Evolutionary conservation across 1,284 basidiomycete genomes (phyloP).

Genomic region (Tausonia pullulans): DNA sequence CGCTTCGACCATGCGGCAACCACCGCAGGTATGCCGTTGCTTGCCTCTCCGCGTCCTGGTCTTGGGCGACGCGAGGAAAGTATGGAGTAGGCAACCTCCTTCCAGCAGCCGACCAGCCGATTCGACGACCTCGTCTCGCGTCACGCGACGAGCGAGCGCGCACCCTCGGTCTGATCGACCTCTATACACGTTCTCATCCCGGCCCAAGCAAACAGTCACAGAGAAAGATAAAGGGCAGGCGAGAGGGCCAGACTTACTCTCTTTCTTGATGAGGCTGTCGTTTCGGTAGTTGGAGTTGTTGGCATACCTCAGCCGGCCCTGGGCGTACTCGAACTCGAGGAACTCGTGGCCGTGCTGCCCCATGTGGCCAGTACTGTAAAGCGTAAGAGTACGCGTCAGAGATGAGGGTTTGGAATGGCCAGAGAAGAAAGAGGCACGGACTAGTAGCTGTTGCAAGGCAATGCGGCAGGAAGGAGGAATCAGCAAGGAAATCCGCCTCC

Average conservation of each 20-base stretch:
- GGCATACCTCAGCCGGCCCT: conserved; percentile 90
- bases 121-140: too few species aligned
- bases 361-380: conserved; percentile 76
- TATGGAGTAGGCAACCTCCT: too few species aligned
- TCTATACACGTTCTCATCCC: too few species aligned
- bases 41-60: too few species aligned
- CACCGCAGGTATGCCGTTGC: too few species aligned
- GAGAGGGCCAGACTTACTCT: conserved; percentile 53
- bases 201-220: too few species aligned
- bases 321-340: conserved; percentile 94
- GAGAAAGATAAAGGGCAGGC: not conserved
- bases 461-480: conserved; percentile 2
- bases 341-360: conserved; percentile 96
- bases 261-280: conserved; percentile 93
- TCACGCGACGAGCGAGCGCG: too few species aligned
- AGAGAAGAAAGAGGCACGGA: conserved; percentile 35
- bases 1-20: too few species aligned
- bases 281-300: conserved; percentile 99
- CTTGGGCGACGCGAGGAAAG: too few species aligned
- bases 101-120: too few species aligned
- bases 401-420: not conserved
- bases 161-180: too few species aligned
- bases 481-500: not conserved
- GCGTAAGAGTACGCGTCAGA: conserved; percentile 1
- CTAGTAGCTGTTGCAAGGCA: conserved; percentile 59